Conservation (phyloP, 305 asterid genomes). For the Lippia alba region DNA sequence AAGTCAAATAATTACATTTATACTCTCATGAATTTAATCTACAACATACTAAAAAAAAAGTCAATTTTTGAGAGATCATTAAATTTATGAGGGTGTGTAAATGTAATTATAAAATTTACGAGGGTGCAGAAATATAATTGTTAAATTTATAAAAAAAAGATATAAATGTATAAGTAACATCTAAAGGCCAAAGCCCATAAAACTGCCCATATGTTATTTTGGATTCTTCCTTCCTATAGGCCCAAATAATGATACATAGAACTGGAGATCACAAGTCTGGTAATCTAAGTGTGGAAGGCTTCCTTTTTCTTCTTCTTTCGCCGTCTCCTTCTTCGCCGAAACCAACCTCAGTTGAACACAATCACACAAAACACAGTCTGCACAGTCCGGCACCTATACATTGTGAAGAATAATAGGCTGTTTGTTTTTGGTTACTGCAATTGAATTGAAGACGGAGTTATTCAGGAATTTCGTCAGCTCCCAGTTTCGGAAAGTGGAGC, state of each 20-base stretch:
- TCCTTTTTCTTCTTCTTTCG: slow-evolving; percentile 34
- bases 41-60: too few relatives aligned
- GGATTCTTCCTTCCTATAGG: not conserved
- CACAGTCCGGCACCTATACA: slow-evolving; percentile 16
- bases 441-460: slow-evolving; percentile 13
- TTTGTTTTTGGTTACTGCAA: slow-evolving; percentile 9
- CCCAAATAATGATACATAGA: not conserved
- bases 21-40: too few relatives aligned
- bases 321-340: slow-evolving; percentile 44
- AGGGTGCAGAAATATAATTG: too few relatives aligned
- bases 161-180: too few relatives aligned
- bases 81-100: too few relatives aligned
- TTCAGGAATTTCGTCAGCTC: slow-evolving; percentile 29
- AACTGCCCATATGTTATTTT: not conserved
- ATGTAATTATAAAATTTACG: too few relatives aligned
- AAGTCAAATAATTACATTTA: too few relatives aligned
- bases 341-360: slow-evolving; percentile 33
- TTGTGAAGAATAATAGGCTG: not conserved
- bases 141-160: too few relatives aligned
- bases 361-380: slow-evolving; percentile 12
- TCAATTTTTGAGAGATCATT: too few relatives aligned
- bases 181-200: slow-evolving; percentile 14
- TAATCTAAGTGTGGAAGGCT: slow-evolving; percentile 28
- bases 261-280: not conserved
- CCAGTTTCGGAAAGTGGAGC: slow-evolving; percentile 40